Base-by-base conservation (phyloP, 176 grass and related monocot species). In the Avena eriantha region DNA sequence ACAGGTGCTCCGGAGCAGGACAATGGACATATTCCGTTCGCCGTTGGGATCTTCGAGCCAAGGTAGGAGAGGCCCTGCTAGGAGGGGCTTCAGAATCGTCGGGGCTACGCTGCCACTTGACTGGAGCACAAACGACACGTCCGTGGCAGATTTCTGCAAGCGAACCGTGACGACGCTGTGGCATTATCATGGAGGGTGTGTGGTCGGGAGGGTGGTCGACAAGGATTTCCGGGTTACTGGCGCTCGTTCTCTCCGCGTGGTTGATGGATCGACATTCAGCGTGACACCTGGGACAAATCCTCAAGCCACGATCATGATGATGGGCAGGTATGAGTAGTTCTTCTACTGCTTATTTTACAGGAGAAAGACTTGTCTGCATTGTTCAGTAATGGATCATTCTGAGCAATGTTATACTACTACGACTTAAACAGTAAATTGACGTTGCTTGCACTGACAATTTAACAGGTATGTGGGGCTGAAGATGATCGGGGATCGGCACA, bases 151-250 rank as follows among this genome's bases (percentile, higher is more conserved):
- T 26, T 97, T 88, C 90, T 97, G 95, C 69, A 79, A 76, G 84
- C 86, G 86, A 23, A 95, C 93, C 9, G 91, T 97, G 63, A 87
- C 93, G 1, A 98, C 95, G 9, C 23, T 98, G 16, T 98, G 95
- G 95, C 95, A 98, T 77, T 98, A 98, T 47, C 95, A 98, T n/a
- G 95, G 95, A 7, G 93, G 95, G 5, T 95, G 95, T 18, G 87
- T 93, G 3, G 72, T 81, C 10, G 95, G 95, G 11, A 95, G 91
- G 68, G 95, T 93, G 58, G 91, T 98, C 3, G 95, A 97, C 73
- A 84, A 83, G 70, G 89, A 95, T n/a, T 97, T 90, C 45, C 79
- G 95, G 53, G 93, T 97, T 11, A 88, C 83, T 12, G 80, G 95
- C 12, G 45, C 77, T 1, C 84, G 16, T 0, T 77, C 87, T 2